Evolutionary conservation across 2,329 filamentous ascomycete genomes (phyloP).

Genomic region (Monilinia polystroma): DNA sequence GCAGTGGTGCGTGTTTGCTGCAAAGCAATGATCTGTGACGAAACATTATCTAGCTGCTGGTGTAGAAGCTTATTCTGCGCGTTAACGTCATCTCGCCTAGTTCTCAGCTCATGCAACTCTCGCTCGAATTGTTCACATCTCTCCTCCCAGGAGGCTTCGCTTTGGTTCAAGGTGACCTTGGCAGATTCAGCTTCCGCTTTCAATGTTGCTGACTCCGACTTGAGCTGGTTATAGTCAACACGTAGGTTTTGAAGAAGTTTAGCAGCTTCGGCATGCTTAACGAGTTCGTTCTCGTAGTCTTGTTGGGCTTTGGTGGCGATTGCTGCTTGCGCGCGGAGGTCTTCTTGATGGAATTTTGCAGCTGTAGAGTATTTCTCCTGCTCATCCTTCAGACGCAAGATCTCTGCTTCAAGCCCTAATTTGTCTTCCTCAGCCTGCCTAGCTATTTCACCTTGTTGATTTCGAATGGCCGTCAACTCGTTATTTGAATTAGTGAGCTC

Average conservation of each 20-base stretch:
- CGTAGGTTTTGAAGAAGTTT: conserved; percentile 78
- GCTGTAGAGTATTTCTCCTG: conserved; percentile 76
- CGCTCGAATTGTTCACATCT: conserved; percentile 76
- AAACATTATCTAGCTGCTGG: conserved; percentile 81
- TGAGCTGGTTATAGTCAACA: conserved; percentile 76
- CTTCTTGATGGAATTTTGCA: conserved; percentile 82
- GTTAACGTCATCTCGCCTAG: conserved; percentile 77
- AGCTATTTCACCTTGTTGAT: conserved; percentile 73
- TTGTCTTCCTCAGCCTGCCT: conserved; percentile 80
- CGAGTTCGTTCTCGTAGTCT: conserved; percentile 89
- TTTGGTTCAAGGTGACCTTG: conserved; percentile 74
- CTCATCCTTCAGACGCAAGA: conserved; percentile 78
- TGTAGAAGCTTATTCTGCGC: conserved; percentile 90
- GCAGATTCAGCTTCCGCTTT: conserved; percentile 83
- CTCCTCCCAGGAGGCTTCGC: conserved; percentile 84
- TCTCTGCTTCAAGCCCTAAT: conserved; percentile 71
- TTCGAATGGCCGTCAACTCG: conserved; percentile 76
- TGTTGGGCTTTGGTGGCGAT: conserved; percentile 92
- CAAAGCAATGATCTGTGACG: conserved; percentile 72
- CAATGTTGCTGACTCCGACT: conserved; percentile 71
- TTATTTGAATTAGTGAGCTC: conserved; percentile 80
- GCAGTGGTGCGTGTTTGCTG: conserved; percentile 69
- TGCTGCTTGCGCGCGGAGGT: conserved; percentile 87
- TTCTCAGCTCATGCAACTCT: conserved; percentile 76
- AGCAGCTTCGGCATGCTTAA: conserved; percentile 95